Evolutionary conservation across 164 flowering plant genomes (phyloP), one percentile per base, ranked within the genome.

Genomic region (Aristolochia californica): DNA sequence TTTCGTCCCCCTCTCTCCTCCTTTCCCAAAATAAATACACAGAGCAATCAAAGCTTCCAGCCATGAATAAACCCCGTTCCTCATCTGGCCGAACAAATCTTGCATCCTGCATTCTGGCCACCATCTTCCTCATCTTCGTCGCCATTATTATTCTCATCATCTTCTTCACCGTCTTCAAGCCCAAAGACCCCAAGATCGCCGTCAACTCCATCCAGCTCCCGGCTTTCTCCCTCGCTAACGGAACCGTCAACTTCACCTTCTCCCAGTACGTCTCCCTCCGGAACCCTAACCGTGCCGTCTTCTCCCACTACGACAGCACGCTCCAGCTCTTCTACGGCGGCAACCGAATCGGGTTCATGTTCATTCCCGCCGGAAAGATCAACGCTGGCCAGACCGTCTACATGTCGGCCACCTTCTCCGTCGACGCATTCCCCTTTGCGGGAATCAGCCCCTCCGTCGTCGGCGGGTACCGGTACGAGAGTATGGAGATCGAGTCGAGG

Each of bases 281-380:
- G 13, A 93, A 93, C 79, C 94, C 96, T 0, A 93, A 89, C 83
- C 67, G 75, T n/a, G 95, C 80, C 53, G 73, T 61, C 45, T 87
- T 93, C 82, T 66, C 82, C 56, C 97, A 93, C 85, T 93, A 80
- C 80, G 91, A 84, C 82, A 81, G 90, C 75, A 66, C 90, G 0
- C 77, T 89, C 22, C 91, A 84, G 85, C 83, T 93, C 51, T 72
- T 83, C 72, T 78, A 93, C 78, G 68, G 79, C 24, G 95, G 91
- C 23, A 70, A 28, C 63, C 91, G 75, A 45, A 81, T 89, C 45
- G 97, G 94, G 0, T 84, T 89, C 79, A 81, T 93, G 88, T 93
- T 87, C 83, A 78, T 93, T 5, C 99, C 99, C 57, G 96, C 97
- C 48, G 99, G 99, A 0, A 75, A 75, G 59, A 81, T 93, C 77